Evolutionary conservation across 495 filamentous ascomycete species (phyloP).

Genomic region (Entonaema liquescens): DNA sequence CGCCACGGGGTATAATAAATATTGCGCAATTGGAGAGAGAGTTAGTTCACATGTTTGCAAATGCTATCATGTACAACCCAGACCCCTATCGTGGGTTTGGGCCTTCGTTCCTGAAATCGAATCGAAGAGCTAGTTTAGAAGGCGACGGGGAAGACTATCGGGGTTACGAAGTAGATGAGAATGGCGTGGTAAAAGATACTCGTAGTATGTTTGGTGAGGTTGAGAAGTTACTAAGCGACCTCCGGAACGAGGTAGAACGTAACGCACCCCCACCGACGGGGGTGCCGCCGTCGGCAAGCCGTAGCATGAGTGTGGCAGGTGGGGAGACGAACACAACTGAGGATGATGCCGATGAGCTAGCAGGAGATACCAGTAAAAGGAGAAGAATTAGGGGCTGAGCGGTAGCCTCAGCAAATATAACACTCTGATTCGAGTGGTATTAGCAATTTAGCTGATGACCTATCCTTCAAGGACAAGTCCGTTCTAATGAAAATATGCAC

Average conservation of each 20-base stretch:
- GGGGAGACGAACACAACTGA: slow-evolving; percentile 37
- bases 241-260: slow-evolving; percentile 49
- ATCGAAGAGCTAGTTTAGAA: slow-evolving; percentile 41
- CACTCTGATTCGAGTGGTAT: not conserved
- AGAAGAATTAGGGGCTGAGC: slow-evolving; percentile 43
- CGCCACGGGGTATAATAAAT: slow-evolving; percentile 92
- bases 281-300: slow-evolving; percentile 37
- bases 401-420: not conserved
- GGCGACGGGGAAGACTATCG: slow-evolving; percentile 56
- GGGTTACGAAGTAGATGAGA: slow-evolving; percentile 70
- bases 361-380: slow-evolving; percentile 40
- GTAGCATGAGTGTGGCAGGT: slow-evolving; percentile 44
- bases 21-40: slow-evolving; percentile 94
- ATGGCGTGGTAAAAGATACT: slow-evolving; percentile 82
- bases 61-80: slow-evolving; percentile 97
- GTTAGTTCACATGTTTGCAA: slow-evolving; percentile 96
- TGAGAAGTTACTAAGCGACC: slow-evolving; percentile 64
- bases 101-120: slow-evolving; percentile 59
- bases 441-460: slow-evolving; percentile 5
- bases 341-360: slow-evolving; percentile 44
- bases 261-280: slow-evolving; percentile 38
- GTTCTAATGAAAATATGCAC: slow-evolving; percentile 14
- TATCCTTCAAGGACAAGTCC: not conserved
- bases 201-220: slow-evolving; percentile 84
- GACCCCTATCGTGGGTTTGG: slow-evolving; percentile 74